Base-by-base conservation (phyloP, 768 basidiomycete genomes). In the Xerocomellus chrysenteron region DNA sequence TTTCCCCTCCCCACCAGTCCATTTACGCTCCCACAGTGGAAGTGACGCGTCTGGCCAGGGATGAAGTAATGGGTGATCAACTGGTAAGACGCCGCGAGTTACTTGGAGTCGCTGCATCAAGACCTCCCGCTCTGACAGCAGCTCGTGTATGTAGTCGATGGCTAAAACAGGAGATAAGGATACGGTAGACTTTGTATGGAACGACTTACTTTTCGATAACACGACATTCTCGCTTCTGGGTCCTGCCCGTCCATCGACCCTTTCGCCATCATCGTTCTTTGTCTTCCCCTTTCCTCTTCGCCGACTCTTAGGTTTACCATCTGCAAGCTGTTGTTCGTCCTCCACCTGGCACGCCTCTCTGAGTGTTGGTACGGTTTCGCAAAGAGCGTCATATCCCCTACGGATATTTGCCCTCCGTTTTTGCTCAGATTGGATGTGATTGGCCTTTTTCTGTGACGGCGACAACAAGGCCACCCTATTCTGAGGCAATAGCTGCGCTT, bases 351-450 rank as follows among this genome's bases (percentile, higher is more conserved):
- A 90, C 0, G 92, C 92, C 62, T 91, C 92, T 17, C 86, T 74
- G 37, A 97, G 77, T 2, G 90, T 78, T 11, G 94, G 94, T 0
- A 97, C 87, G 28, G 84, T 83, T 26, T 87, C 87, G 65, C 93
- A 94, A 0, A 97, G 78, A 8, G 88, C 85, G 63, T 95, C 94
- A 68, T 96, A 96, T 12, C 93, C 94, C 39, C 86, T 75, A 12
- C 92, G 81, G 50, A 97, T 96, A 64, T 94, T 94, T 14, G 92
- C 92, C 33, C 94, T 84, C 26, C 94, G 86, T 71, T 95, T 95
- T 76, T 96, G 93, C 75, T 97, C 94, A 2, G 87, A 90, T 64
- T 92, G 89, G 61, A 97, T 96, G 67, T 97, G 94, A 65, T 95
- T 95, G 40, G 88, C 88, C 68, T 94, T 92, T 70, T 95, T 95